phyloP scores from a whole-genome alignment of 306 rosid genomes.

The Cucurbita argyrosperma region DNA sequence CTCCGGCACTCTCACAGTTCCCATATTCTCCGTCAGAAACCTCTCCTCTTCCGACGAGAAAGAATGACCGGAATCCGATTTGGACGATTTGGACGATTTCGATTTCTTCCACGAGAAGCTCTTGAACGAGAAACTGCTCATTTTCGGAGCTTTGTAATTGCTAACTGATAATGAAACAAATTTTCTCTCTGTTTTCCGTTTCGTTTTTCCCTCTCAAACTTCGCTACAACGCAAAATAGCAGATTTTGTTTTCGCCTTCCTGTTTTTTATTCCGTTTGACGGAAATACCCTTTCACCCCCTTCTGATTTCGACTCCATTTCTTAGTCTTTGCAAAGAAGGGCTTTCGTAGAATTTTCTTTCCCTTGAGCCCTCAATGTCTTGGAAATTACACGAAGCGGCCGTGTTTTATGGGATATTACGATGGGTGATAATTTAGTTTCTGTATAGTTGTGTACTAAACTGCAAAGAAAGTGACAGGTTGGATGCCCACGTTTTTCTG shows the following conservation, averaged over 20 bases:
- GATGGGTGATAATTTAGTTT: not conserved
- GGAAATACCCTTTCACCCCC: slow-evolving; percentile 6
- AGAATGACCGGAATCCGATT: slow-evolving; percentile 5
- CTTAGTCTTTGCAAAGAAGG: not conserved
- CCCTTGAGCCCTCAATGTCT: not conserved
- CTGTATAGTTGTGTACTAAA: not conserved
- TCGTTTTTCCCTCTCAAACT: slow-evolving; percentile 7
- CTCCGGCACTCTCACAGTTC: slow-evolving; percentile 51
- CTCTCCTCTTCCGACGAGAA: not conserved
- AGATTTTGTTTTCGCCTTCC: not conserved
- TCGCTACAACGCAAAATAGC: slow-evolving; percentile 4
- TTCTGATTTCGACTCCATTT: not conserved
- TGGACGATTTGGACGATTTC: not conserved
- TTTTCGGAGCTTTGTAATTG: not conserved
- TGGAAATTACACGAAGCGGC: not conserved
- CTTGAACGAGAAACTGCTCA: slow-evolving; percentile 8
- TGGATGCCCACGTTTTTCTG: not conserved
- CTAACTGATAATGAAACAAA: not conserved
- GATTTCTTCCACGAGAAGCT: slow-evolving; percentile 3
- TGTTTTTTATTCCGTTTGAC: not conserved
- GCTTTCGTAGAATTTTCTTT: not conserved
- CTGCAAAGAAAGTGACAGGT: not conserved
- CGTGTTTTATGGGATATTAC: not conserved
- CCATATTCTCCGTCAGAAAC: slow-evolving; percentile 21
- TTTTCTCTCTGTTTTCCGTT: slow-evolving; percentile 2